Conservation (phyloP, 2,329 filamentous ascomycete species). For the Exophiala bonariae region DNA sequence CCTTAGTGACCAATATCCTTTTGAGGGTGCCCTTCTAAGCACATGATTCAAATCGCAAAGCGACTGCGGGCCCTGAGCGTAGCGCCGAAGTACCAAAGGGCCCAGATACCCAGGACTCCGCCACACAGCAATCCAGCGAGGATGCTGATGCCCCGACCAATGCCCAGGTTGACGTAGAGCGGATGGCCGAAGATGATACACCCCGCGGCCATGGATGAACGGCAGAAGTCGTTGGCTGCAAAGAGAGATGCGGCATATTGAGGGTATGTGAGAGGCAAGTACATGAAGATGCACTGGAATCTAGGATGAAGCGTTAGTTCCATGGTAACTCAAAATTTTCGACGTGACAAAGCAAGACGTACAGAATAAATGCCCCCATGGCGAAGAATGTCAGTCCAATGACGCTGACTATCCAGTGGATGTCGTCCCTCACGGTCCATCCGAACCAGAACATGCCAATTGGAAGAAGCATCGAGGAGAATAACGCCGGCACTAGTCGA, state of each 20-base stretch:
- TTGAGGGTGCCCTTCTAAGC: too few species aligned
- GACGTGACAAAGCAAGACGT: neutral
- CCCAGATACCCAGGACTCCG: constrained; percentile 57
- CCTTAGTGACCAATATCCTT: too few species aligned
- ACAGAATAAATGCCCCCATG: constrained; percentile 25
- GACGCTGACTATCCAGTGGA: constrained; percentile 37
- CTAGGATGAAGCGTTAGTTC: neutral
- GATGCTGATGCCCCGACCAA: constrained; percentile 34
- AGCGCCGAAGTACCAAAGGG: constrained; percentile 59
- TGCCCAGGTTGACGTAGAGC: constrained; percentile 37
- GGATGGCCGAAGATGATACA: constrained; percentile 38
- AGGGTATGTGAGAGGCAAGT: constrained; percentile 29
- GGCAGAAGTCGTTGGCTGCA: constrained; percentile 30
- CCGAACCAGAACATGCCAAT: constrained; percentile 60
- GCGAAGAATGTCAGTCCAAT: constrained; percentile 24
- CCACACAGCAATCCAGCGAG: constrained; percentile 37
- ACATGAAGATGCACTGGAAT: constrained; percentile 32
- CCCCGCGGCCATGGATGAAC: constrained; percentile 35
- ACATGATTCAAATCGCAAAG: constrained; percentile 5
- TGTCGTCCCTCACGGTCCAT: constrained; percentile 29
- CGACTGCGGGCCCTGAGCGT: constrained; percentile 56
- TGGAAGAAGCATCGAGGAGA: constrained; percentile 51
- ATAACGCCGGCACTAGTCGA: constrained; percentile 54
- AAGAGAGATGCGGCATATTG: constrained; percentile 30
- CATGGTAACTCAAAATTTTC: too few species aligned